Base-by-base conservation (phyloP, 305 asterid genomes). In the Ajuga reptans region DNA sequence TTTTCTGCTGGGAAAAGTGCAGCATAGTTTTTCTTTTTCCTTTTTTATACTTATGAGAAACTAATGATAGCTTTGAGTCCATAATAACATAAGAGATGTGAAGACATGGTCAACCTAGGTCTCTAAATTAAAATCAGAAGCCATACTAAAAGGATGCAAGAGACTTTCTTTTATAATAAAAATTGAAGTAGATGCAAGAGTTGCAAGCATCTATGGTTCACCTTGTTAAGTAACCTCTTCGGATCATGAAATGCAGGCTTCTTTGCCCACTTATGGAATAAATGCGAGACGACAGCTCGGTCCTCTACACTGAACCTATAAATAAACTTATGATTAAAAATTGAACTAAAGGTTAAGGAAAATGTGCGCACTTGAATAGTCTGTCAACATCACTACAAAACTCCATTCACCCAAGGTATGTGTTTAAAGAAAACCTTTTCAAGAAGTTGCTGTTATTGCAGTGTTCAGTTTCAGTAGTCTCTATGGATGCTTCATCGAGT, bases 191-290 rank as follows among this genome's bases (percentile, higher is more conserved):
- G 27, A 59, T 29, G 61, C 17, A 5, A 47, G 10, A 64, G 41
- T 31, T 33, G 16, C 36, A 57, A 66, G 34, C 15, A 12, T 45
- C 36, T 58, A 57, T 51, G 54, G 43, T 39, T 77, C 58, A 87
- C 99, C 95, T 93, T 93, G 81, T 69, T 86, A 72, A 93, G 95
- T 71, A 93, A 79, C 83, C 99, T 87, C 85, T 85, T 89, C 53
- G 96, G 96, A 60, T 93, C 95, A 69, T 84, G 91, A 83, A 93
- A 93, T 74, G 99, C 99, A 50, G 99, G 86, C 67, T 85, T 93
- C 78, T 87, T 93, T 33, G 97, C 99, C 99, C 99, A 93, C 65
- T 90, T 84, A 79, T 84, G 96, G 79, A 93, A 90, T 64, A 93
- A 63, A 81, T 84, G 99, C 57, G 99, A 93, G 65, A 93, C 87